Evolutionary conservation across 169 alveolate genomes (phyloP).

Genomic region (Blepharisma undulans): DNA sequence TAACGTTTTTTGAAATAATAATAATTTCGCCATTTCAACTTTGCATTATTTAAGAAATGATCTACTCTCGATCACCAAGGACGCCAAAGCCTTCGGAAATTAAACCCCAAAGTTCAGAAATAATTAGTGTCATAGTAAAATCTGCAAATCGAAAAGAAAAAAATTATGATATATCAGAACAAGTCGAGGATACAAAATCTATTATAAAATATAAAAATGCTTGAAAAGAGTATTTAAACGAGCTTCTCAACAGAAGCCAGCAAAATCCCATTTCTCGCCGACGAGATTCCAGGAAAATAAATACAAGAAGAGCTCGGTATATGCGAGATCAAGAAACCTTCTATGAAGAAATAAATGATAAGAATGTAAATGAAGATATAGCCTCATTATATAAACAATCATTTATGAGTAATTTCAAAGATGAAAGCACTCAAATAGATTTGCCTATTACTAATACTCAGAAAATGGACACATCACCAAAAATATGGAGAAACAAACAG

Average conservation of each 20-base stretch:
- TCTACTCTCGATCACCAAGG: background rate
- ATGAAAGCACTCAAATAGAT: background rate
- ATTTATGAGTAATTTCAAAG: background rate
- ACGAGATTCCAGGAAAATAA: background rate
- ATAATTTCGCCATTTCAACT: background rate
- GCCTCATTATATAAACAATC: background rate
- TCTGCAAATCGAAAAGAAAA: background rate
- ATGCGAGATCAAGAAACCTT: background rate
- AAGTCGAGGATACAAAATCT: background rate
- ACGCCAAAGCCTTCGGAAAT: background rate
- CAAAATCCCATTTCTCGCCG: background rate
- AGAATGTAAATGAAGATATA: background rate
- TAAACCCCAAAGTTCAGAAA: background rate
- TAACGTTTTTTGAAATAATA: background rate
- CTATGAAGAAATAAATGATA: background rate
- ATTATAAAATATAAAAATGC: background rate
- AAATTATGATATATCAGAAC: background rate
- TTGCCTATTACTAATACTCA: background rate
- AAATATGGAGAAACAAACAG: background rate
- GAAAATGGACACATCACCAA: background rate
- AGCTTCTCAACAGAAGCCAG: background rate
- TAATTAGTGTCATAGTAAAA: background rate
- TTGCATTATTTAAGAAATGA: background rate
- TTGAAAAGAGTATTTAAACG: background rate
- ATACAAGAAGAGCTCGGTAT: background rate